Conservation (phyloP, 2,329 filamentous ascomycete genomes). For the Dothistroma septosporum region DNA sequence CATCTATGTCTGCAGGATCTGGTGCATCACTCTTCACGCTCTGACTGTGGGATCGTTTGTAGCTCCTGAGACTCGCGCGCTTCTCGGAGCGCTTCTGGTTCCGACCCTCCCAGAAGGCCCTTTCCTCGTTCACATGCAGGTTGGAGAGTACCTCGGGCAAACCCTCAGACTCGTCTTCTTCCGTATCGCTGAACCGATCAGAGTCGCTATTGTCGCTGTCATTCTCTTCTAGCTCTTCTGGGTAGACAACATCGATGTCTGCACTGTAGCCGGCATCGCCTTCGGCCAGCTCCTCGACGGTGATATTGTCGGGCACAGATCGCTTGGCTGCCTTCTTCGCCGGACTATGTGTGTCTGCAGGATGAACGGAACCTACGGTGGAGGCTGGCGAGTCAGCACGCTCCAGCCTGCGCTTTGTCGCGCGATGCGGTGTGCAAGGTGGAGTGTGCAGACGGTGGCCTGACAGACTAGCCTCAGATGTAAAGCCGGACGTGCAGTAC, state of each 20-base stretch:
- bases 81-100: constrained; percentile 39
- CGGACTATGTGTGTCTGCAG: constrained; percentile 34
- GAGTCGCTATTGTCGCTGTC: constrained; percentile 19
- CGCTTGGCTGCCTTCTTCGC: constrained; percentile 29
- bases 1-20: constrained; percentile 42
- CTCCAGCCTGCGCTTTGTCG: constrained; percentile 24
- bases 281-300: constrained; percentile 42
- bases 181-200: not conserved
- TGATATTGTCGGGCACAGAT: constrained; percentile 32
- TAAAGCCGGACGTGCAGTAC: constrained; percentile 25
- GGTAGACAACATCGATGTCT: constrained; percentile 43
- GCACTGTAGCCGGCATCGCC: constrained; percentile 37
- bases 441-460: constrained; percentile 26
- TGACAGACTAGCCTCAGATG: constrained; percentile 23
- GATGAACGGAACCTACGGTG: constrained; percentile 33
- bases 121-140: not conserved
- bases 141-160: not conserved
- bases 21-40: constrained; percentile 43
- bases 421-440: constrained; percentile 28
- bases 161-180: not conserved
- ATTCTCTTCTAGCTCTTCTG: constrained; percentile 37
- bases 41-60: constrained; percentile 46
- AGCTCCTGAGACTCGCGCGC: constrained; percentile 37
- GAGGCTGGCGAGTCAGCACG: constrained; percentile 33
- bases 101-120: not conserved